Evolutionary conservation across 768 basidiomycete species (phyloP).

Genomic region (Phaeotremella fagi): DNA sequence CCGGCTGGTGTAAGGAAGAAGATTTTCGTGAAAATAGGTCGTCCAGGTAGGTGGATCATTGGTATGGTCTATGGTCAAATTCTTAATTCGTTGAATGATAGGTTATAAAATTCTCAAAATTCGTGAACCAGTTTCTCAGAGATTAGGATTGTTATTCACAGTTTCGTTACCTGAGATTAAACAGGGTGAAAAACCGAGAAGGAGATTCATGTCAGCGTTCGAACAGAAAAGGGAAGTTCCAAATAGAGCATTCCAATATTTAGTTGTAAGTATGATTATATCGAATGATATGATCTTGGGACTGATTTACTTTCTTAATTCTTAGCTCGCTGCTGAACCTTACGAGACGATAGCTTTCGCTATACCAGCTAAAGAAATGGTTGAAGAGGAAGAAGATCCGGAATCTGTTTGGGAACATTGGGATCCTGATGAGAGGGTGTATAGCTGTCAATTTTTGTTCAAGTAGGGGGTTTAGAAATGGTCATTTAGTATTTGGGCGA

Average conservation of each 20-base stretch:
- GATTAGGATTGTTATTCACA: conserved; percentile 96
- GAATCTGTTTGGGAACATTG: conserved; percentile 96
- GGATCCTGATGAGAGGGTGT: conserved; percentile 99
- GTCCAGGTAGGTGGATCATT: conserved; percentile 54
- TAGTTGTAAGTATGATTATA: conserved; percentile 65
- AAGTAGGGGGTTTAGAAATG: no score
- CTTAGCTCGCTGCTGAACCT: conserved; percentile 93
- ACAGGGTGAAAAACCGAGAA: conserved; percentile 70
- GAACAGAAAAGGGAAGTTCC: conserved; percentile 93
- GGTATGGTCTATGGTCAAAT: background rate
- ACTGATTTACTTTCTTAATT: background rate
- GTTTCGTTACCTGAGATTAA: conserved; percentile 87
- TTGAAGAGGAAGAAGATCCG: conserved; percentile 60
- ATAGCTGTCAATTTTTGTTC: conserved; percentile 97
- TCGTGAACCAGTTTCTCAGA: conserved; percentile 71
- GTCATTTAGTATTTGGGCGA: no score
- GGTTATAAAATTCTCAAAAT: conserved; percentile 78
- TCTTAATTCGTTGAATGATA: conserved; percentile 46
- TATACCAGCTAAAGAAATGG: conserved; percentile 90
- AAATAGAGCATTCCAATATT: conserved; percentile 94
- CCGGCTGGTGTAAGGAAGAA: conserved; percentile 72
- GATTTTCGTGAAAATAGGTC: conserved; percentile 93
- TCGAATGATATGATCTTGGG: background rate
- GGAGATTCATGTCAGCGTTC: conserved; percentile 96
- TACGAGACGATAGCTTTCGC: conserved; percentile 99